Base-by-base conservation (phyloP, 1,284 basidiomycete genomes). In the Meripilus lineatus region DNA sequence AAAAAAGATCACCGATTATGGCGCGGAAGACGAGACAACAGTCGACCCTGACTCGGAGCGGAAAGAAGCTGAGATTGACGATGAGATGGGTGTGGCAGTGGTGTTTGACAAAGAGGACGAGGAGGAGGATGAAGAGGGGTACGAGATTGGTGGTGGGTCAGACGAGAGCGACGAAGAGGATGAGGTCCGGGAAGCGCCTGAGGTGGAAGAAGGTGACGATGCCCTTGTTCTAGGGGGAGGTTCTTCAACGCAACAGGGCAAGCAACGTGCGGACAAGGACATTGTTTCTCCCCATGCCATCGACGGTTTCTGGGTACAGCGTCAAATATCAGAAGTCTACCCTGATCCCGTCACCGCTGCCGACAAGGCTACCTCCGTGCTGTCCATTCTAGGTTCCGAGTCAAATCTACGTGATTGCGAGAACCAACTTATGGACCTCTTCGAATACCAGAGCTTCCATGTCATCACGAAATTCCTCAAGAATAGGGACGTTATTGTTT, bases 251-350 rank as follows among this genome's bases (percentile, higher is more conserved):
- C 59, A 57, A 44, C 67, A 66, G 38, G 61, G 61, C 26, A 77
- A 74, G 48, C 57, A 71, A 38, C 79, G 81, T 55, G 72, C 70
- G 35, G 82, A 90, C 65, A 83, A 84, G 57, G 88, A 92, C 57
- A 75, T 84, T 44, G 81, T 99, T 35, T 85, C 90, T 0, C 93
- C 93, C 0, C 92, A 95, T 55, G 78, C 89, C 38, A 84, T 99
- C 55, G 95, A 99, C 63, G 94, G 84, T 25, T 99, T 97, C 78
- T 99, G 94, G 93, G 89, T 99, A 0, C 96, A 99, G 62, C 84
- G 95, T 3, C 88, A 95, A 48, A 84, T 99, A 47, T 83, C 89
- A 1, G 82, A 89, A 58, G 77, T 92, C 26, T 98, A 97, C 61
- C 78, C 93, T 3, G 96, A 99, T 62, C 92, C 93, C 1, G 87